Conservation (phyloP, 192 early-diverging fungal genomes). For the Podila horticola region DNA sequence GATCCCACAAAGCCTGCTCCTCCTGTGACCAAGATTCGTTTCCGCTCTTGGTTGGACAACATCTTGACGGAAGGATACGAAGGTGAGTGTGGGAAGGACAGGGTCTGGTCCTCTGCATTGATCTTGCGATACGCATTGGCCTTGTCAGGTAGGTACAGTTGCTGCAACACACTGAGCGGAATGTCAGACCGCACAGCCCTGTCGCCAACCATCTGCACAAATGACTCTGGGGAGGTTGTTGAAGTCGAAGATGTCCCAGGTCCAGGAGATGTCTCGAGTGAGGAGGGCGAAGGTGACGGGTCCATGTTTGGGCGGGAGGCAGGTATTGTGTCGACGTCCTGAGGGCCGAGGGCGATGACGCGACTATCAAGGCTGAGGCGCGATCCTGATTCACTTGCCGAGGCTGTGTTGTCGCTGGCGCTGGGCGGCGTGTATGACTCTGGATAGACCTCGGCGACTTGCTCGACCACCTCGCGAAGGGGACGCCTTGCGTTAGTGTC, state of each 20-base stretch:
- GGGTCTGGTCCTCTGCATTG: constrained; percentile 44
- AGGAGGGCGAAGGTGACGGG: background rate
- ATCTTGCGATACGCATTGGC: constrained; percentile 21
- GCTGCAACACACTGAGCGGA: constrained; percentile 23
- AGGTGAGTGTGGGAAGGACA: constrained; percentile 54
- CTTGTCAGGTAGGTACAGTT: constrained; percentile 39
- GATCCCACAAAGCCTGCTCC: constrained; percentile 91
- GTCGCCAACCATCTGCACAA: constrained; percentile 38
- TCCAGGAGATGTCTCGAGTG: background rate
- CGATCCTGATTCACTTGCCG: background rate
- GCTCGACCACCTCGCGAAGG: constrained; percentile 1
- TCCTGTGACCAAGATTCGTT: constrained; percentile 84
- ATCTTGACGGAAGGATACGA: constrained; percentile 68
- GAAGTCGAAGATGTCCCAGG: background rate
- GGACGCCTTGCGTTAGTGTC: background rate
- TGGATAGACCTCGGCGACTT: background rate
- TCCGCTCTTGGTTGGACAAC: constrained; percentile 62
- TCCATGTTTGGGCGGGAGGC: background rate
- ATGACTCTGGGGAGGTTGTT: background rate
- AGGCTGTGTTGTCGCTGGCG: background rate
- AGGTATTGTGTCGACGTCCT: constrained; percentile 2
- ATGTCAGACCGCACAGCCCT: constrained; percentile 43
- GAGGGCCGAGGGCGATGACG: background rate
- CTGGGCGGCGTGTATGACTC: constrained; percentile 3
- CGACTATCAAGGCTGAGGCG: background rate